phyloP scores from a whole-genome alignment of 805 yeast species.

The Metschnikowia corniflorae region DNA sequence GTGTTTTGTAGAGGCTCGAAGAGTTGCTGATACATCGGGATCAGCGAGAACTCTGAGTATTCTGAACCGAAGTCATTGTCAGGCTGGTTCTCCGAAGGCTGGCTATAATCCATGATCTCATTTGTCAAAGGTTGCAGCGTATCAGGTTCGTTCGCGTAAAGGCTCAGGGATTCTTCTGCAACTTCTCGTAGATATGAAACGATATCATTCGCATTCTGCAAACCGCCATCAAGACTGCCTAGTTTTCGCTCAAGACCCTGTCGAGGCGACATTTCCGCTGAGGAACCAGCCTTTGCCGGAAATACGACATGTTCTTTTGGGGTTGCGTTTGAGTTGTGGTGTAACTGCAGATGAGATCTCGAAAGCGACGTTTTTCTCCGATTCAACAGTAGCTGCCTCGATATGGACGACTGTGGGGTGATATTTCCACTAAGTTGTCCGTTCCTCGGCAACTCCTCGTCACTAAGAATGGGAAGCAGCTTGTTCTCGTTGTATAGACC shows the following conservation, averaged over 20 bases:
- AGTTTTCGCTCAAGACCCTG: conserved; percentile 3
- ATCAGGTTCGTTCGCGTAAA: not conserved
- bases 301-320: conserved; percentile 4
- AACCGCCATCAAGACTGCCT: conserved; percentile 1
- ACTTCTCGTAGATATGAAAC: conserved; percentile 12
- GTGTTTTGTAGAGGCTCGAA: conserved; percentile 10
- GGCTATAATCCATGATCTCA: no score
- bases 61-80: conserved; percentile 6
- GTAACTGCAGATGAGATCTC: conserved; percentile 14
- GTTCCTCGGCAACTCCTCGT: conserved; percentile 12
- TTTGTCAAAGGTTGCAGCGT: no score
- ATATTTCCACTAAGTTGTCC: conserved; percentile 4
- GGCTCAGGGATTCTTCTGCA: conserved; percentile 7
- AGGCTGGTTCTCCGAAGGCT: no score
- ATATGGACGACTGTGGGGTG: conserved; percentile 14
- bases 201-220: conserved; percentile 3
- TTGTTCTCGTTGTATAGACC: conserved; percentile 12
- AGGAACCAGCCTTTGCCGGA: conserved; percentile 7
- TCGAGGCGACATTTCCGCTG: conserved; percentile 8
- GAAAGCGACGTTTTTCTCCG: conserved; percentile 17
- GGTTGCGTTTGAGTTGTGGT: conserved; percentile 7
- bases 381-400: conserved; percentile 17
- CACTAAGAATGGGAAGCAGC: conserved; percentile 16
- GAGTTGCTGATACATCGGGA: conserved; percentile 17
- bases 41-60: conserved; percentile 6